Evolutionary conservation across 352 stramenopile genomes (phyloP).

Genomic region (Globisporangium cystogenes): DNA sequence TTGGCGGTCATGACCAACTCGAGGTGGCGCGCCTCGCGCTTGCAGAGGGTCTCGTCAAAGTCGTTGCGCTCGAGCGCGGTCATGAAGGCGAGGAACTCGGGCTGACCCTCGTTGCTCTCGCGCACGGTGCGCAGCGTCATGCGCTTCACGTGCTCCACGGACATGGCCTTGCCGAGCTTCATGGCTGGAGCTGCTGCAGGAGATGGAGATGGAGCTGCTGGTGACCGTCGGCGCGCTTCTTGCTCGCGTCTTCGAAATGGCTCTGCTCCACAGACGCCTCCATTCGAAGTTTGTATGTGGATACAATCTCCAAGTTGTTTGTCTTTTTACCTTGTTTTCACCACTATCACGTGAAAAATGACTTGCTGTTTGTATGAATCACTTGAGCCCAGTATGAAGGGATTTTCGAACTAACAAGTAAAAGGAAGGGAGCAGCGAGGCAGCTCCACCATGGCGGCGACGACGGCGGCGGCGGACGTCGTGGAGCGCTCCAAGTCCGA

Average conservation of each 20-base stretch:
- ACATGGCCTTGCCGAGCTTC: slow-evolving; percentile 77
- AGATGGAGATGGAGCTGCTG: too few relatives aligned
- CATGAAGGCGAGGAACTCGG: slow-evolving; percentile 83
- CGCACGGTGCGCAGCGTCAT: slow-evolving; percentile 86
- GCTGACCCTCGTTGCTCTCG: slow-evolving; percentile 70
- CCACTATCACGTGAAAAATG: too few relatives aligned
- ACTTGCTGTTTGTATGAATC: background rate
- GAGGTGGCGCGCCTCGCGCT: slow-evolving; percentile 75
- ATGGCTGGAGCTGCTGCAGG: slow-evolving; percentile 27
- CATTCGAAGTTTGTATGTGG: too few relatives aligned
- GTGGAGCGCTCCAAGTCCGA: slow-evolving; percentile 66
- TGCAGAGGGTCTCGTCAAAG: slow-evolving; percentile 81
- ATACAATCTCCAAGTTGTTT: too few relatives aligned
- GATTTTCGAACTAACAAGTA: too few relatives aligned
- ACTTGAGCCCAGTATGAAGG: background rate
- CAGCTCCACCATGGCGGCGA: background rate
- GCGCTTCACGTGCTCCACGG: slow-evolving; percentile 87
- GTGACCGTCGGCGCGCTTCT: background rate
- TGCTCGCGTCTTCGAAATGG: background rate
- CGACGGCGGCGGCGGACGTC: slow-evolving; percentile 16
- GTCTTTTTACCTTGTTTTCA: too few relatives aligned
- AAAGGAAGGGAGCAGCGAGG: slow-evolving; percentile 3
- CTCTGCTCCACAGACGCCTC: too few relatives aligned
- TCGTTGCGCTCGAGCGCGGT: slow-evolving; percentile 74
- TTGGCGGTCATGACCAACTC: slow-evolving; percentile 73